Evolutionary conservation across 2,329 filamentous ascomycete species (phyloP), one percentile per base, ranked within the genome.

Genomic region (Trichoderma koningiopsis): DNA sequence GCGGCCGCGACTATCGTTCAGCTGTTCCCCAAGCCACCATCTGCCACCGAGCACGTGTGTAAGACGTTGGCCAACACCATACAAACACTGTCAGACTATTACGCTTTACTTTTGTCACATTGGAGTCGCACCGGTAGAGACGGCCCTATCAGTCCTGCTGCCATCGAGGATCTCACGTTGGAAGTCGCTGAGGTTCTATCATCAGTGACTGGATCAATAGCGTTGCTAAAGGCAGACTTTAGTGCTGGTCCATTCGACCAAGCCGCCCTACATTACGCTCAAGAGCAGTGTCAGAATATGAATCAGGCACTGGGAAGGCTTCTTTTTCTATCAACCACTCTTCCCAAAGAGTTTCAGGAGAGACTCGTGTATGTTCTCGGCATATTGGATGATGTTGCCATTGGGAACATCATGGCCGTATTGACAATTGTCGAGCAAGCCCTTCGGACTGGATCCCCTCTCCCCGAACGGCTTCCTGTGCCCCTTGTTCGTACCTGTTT

Each of bases 321-420:
- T 2, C 72, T 81, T 0, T 70, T 72, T 6, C 70, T 79, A 27
- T 84, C 69, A 71, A 76, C 71, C 43, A 79, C 60, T 24, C 72
- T 86, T 0, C 81, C 84, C 0, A 73, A 75, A 2, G 72, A 80
- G 0, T 76, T 84, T 1, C 83, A 83, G 53, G 72, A 74, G 1
- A 79, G 82, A 0, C 76, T 86, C 0, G 75, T 78, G 0, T 76
- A 72, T 0, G 74, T 76, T 0, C 76, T 77, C 0, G 83, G 84
- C 1, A 73, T 85, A 0, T 72, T 81, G 0, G 81, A 84, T 35
- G 80, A 84, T 19, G 75, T 77, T 1, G 77, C 76, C n/a, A 81
- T 86, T 11, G 83, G 81, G 4, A 84, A 85, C 33, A 71, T 84
- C 62, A 87, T 86, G 84, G 82, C 83, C 0, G 83, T 86, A 2